Evolutionary conservation across 768 basidiomycete species (phyloP).

Genomic region (Phylloporus rhodoxanthus): DNA sequence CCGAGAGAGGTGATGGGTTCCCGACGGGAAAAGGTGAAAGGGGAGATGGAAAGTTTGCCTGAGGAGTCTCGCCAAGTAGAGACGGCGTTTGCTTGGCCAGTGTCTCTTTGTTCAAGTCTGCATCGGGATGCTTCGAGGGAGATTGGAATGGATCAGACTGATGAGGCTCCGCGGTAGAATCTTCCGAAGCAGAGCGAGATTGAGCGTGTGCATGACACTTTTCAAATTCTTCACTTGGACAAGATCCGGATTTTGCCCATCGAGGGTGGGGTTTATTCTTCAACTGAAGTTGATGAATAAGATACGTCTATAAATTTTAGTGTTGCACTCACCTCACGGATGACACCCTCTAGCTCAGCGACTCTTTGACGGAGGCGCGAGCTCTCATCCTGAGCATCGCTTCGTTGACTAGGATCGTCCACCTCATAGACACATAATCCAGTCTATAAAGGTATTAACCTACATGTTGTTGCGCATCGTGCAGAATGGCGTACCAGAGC

Average conservation of each 20-base stretch:
- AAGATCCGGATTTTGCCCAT: constrained; percentile 38
- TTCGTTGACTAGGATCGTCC: constrained; percentile 62
- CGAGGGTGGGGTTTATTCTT: constrained; percentile 71
- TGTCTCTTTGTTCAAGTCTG: constrained; percentile 4
- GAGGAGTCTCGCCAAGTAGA: constrained; percentile 7
- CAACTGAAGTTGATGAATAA: constrained; percentile 35
- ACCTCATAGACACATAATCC: constrained; percentile 82
- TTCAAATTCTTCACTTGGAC: constrained; percentile 22
- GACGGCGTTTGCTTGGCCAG: not conserved
- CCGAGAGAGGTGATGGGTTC: constrained; percentile 17
- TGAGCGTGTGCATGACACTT: constrained; percentile 19
- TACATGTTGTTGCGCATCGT: constrained; percentile 21
- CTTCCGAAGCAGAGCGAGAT: constrained; percentile 16
- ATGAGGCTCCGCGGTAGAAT: constrained; percentile 4
- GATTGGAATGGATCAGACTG: constrained; percentile 3
- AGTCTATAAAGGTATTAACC: constrained; percentile 39
- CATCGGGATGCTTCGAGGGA: not conserved
- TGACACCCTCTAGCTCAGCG: constrained; percentile 77
- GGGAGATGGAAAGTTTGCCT: constrained; percentile 25
- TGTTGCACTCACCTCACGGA: constrained; percentile 54
- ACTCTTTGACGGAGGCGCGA: constrained; percentile 65
- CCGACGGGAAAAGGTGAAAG: constrained; percentile 30
- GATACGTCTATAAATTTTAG: not conserved
- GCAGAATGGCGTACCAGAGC: constrained; percentile 32
- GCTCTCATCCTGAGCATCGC: constrained; percentile 51